Evolutionary conservation across 2,329 filamentous ascomycete genomes (phyloP), one percentile per base, ranked within the genome.

Genomic region (Exophiala mesophila): DNA sequence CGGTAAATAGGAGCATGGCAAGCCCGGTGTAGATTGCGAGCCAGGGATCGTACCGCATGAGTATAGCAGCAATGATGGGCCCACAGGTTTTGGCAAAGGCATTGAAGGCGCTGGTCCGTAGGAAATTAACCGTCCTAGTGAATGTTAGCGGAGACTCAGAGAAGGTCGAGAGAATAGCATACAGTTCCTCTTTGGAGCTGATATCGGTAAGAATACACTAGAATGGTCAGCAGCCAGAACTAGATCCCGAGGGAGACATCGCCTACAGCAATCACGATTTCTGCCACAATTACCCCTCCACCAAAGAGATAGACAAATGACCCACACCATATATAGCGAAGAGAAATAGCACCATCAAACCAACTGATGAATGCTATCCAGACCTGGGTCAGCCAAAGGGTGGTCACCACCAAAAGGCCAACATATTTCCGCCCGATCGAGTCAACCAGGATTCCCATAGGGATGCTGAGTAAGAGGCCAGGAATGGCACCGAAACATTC

Each of bases 201-300:
- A 74, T 65, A 51, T 75, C 72, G 1, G 70, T 63, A 50, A 74
- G 63, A 67, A 74, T 72, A 5, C 71, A 73, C 32, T 34, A 19
- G 6, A n/a, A 26, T 26, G n/a, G n/a, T n/a, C n/a, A n/a, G n/a
- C n/a, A n/a, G n/a, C n/a, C n/a, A n/a, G n/a, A n/a, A n/a, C n/a
- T n/a, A n/a, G n/a, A n/a, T n/a, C n/a, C n/a, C n/a, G n/a, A n/a
- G n/a, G n/a, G n/a, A n/a, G n/a, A n/a, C n/a, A n/a, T n/a, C n/a
- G 12, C 32, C 20, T 18, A 34, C 32, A 20, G 70, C 63, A 41
- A 68, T 63, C 23, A 73, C 63, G 2, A 71, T 68, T 47, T 66
- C 61, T 2, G 67, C 62, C 3, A 73, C 70, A 9, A 71, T 65
- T 5, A 66, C 61, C 0, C 71, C 71, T 26, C 71, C 72, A 2